Evolutionary conservation across 257 asterid genomes (phyloP), one percentile per base, ranked within the genome.

Genomic region (Lycium ferocissimum): DNA sequence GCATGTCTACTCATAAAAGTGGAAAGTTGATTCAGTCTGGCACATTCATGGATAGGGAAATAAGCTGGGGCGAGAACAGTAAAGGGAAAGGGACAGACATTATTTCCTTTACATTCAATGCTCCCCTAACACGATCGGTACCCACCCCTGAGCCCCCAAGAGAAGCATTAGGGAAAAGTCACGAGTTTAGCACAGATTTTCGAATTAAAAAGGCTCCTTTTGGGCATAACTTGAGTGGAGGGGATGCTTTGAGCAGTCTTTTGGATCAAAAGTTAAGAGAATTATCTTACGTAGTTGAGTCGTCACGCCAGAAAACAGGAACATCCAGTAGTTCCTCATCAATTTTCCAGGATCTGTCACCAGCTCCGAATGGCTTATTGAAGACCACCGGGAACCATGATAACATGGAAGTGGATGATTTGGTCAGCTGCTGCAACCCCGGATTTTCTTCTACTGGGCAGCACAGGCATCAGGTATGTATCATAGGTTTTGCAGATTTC

Each of bases 181-280:
- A 83, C 83, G 87, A 82, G 14, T 85, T 82, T 71, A 81, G 85
- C 78, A 82, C 86, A 57, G 91, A 91, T 87, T 89, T 71, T 88
- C 88, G 80, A 84, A 86, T 90, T 88, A 88, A 88, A 87, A 84
- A 88, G 85, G 83, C 84, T 63, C 61, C 86, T 80, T 80, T 62
- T 14, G 92, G 88, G 69, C 85, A 88, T 86, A 91, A 87, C 83
- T 75, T 89, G 49, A 88, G 80, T 80, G 92, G 95, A 75, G 92
- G 94, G 75, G 98, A 93, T 88, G 92, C 89, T 35, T 89, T 96
- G 69, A 94, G 92, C 88, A 85, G 90, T 76, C 95, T 96, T 85
- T 88, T 96, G 89, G 99, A 95, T 90, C 92, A 92, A 87, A 95
- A 95, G 86, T 91, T 95, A 38, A 89, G 90, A 86, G 98, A 95